Conservation (phyloP, 441 rosid genomes). For the Pelargonium myrrhifolium region DNA sequence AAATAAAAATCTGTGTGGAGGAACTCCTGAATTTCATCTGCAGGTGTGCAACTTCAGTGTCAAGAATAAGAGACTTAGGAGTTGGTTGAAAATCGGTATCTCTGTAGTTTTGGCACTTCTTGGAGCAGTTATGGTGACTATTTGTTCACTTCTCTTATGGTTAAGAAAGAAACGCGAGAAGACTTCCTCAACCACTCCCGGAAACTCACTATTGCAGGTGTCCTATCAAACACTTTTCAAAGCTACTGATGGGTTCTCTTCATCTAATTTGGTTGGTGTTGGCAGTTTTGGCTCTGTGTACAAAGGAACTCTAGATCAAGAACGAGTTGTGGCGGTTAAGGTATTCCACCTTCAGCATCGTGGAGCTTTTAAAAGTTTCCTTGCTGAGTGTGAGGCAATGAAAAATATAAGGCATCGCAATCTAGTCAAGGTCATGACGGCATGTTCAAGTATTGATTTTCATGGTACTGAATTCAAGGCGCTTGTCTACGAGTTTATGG, state of each 20-base stretch:
- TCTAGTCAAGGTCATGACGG: constrained; percentile 10
- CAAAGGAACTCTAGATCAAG: constrained; percentile 7
- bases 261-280: background rate
- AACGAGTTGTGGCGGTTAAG: constrained; percentile 9
- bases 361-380: constrained; percentile 13
- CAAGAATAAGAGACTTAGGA: background rate
- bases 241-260: constrained; percentile 13
- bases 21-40: constrained; percentile 15
- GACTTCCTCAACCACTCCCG: background rate
- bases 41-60: constrained; percentile 1
- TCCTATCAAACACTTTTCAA: constrained; percentile 3
- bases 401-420: constrained; percentile 5
- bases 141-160: too few species aligned
- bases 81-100: background rate
- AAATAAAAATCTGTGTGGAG: constrained; percentile 26
- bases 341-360: constrained; percentile 3
- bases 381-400: constrained; percentile 13
- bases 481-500: constrained; percentile 15
- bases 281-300: constrained; percentile 11
- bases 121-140: too few species aligned
- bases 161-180: too few species aligned
- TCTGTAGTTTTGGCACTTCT: too few species aligned
- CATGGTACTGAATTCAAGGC: constrained; percentile 12
- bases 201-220: background rate
- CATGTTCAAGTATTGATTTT: constrained; percentile 13